phyloP scores from a whole-genome alignment of 495 filamentous ascomycete genomes.

The Chaetomium tenue region DNA sequence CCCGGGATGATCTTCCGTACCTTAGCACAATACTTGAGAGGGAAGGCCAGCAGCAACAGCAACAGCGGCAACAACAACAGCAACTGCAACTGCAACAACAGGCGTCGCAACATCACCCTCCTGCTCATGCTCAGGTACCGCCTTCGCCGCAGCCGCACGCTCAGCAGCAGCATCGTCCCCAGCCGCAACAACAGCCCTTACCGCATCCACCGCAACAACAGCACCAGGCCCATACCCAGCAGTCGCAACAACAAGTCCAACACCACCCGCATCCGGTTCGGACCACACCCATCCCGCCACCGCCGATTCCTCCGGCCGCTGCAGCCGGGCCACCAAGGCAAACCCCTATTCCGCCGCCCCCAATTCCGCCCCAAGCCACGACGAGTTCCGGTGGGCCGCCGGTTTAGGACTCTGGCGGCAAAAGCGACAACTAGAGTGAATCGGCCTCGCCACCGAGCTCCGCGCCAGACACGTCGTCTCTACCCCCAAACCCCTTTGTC shows the following conservation, averaged over 20 bases:
- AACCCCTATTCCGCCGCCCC: slow-evolving; percentile 37
- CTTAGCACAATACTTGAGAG: slow-evolving; percentile 49
- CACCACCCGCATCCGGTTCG: slow-evolving; percentile 24
- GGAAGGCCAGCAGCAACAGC: slow-evolving; percentile 29
- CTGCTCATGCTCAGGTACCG: slow-evolving; percentile 13
- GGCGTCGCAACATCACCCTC: slow-evolving; percentile 14
- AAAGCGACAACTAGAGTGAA: background rate
- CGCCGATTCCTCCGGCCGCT: slow-evolving; percentile 26
- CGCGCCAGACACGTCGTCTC: background rate
- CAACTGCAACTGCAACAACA: slow-evolving; percentile 10
- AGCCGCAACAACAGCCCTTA: background rate
- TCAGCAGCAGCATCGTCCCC: slow-evolving; percentile 12
- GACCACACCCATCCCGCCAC: slow-evolving; percentile 34
- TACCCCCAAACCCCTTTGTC: background rate
- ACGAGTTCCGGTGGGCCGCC: slow-evolving; percentile 11
- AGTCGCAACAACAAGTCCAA: slow-evolving; percentile 15
- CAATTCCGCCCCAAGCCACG: slow-evolving; percentile 29
- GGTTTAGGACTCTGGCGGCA: slow-evolving; percentile 5
- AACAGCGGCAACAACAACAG: slow-evolving; percentile 13
- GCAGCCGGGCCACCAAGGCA: slow-evolving; percentile 28
- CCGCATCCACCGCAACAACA: background rate
- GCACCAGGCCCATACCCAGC: background rate
- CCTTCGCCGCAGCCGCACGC: slow-evolving; percentile 1
- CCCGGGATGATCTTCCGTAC: slow-evolving; percentile 49
- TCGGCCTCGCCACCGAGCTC: background rate